phyloP scores from a whole-genome alignment of 495 filamentous ascomycete genomes.

The Annulohypoxylon nitens region DNA sequence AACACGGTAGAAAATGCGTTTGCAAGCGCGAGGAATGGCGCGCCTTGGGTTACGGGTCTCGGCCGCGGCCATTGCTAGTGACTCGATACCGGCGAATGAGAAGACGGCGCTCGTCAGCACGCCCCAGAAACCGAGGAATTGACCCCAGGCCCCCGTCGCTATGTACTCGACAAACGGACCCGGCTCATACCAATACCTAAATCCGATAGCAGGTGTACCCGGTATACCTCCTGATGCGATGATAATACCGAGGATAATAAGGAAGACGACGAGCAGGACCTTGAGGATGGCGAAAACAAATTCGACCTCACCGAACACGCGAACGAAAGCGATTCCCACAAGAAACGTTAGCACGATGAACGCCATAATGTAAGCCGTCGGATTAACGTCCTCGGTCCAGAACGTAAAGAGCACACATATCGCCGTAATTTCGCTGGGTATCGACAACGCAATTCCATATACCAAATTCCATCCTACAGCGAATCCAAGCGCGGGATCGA shows the following conservation, averaged over 20 bases:
- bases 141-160: slow-evolving; percentile 43
- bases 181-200: slow-evolving; percentile 66
- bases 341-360: slow-evolving; percentile 67
- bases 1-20: slow-evolving; percentile 65
- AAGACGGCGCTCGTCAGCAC: slow-evolving; percentile 72
- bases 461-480: slow-evolving; percentile 76
- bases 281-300: slow-evolving; percentile 71
- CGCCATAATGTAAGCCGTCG: slow-evolving; percentile 66
- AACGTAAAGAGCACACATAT: slow-evolving; percentile 71
- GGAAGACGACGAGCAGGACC: slow-evolving; percentile 65
- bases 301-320: slow-evolving; percentile 69
- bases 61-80: slow-evolving; percentile 71
- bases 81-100: slow-evolving; percentile 69
- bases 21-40: slow-evolving; percentile 65
- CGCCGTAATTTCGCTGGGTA: slow-evolving; percentile 74
- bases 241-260: slow-evolving; percentile 66
- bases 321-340: slow-evolving; percentile 66
- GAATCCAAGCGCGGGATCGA: slow-evolving; percentile 84
- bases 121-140: slow-evolving; percentile 69
- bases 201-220: slow-evolving; percentile 59
- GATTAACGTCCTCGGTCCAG: slow-evolving; percentile 66
- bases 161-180: slow-evolving; percentile 66
- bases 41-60: slow-evolving; percentile 70
- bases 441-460: slow-evolving; percentile 62
- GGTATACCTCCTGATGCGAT: slow-evolving; percentile 71